phyloP scores from a whole-genome alignment of 139 green algal genomes.

The Chlamydomonas eustigma region DNA sequence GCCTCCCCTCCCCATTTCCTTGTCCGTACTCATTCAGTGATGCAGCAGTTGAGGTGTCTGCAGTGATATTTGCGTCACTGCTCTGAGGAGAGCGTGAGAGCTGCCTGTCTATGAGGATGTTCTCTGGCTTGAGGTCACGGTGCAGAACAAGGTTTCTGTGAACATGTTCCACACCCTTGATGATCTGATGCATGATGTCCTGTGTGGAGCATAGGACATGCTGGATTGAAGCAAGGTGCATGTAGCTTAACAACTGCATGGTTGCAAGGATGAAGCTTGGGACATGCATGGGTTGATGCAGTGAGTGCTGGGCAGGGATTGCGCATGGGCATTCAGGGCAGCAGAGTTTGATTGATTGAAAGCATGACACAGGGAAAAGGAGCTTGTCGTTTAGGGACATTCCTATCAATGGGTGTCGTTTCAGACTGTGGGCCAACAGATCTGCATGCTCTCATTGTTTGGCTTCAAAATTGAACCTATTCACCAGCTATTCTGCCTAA shows the following conservation, averaged over 20 bases:
- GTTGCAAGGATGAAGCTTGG: no score
- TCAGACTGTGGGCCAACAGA: no score
- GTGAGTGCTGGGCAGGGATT: no score
- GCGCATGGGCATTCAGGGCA: not conserved
- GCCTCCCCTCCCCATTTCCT: constrained; percentile 67
- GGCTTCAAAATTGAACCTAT: not conserved
- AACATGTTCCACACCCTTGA: constrained; percentile 62
- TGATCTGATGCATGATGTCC: constrained; percentile 73
- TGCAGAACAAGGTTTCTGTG: constrained; percentile 82
- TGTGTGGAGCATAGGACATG: constrained; percentile 24
- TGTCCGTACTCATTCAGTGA: no score
- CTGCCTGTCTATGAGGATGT: constrained; percentile 84
- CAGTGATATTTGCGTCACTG: not conserved
- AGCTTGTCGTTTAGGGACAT: no score
- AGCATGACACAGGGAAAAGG: no score
- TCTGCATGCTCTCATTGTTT: not conserved
- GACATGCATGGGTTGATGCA: not conserved
- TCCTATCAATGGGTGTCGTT: no score
- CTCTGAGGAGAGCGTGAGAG: not conserved
- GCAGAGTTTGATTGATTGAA: not conserved
- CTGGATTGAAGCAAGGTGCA: not conserved
- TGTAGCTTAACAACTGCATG: not conserved
- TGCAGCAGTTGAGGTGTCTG: no score
- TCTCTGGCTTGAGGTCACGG: constrained; percentile 80
- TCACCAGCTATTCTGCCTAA: not conserved